Base-by-base conservation (phyloP, 345 rosid species). In the Murraya paniculata region DNA sequence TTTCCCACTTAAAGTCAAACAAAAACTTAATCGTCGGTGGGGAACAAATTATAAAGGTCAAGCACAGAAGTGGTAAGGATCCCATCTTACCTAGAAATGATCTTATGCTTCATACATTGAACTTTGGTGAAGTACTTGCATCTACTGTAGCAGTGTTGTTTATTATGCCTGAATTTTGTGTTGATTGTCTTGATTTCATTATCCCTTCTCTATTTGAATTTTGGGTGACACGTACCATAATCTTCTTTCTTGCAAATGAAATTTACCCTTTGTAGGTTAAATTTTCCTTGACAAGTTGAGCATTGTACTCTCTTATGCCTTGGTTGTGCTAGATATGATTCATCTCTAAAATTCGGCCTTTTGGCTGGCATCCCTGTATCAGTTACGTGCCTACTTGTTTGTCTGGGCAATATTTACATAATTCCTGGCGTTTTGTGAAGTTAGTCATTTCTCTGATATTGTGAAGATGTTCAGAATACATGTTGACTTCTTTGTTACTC, bases 41-140 rank as follows among this genome's bases (percentile, higher is more conserved):
- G 87, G 91, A 48, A 85, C 90, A 22, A 85, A 90, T 65, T 92
- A 88, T 77, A 92, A 87, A 84, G 97, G 97, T 80, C 97, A 92
- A 85, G 92, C 97, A 35, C 94, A 92, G 81, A 92, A 91, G 66
- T 92, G 97, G 95, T 91, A 79, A 85, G 84, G 31, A 21, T 13
- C 45, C 22, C 9, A 16, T 73, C 75, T 36, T 18, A 27, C 39
- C 22, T n/a, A 7, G 21, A 64, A 30, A 64, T 64, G 71, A 31
- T 64, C 19, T 3, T 41, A 74, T 73, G 68, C 68, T 25, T 64
- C 5, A 24, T 66, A 9, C 11, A 65, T 66, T 13, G 61, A 76
- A 30, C 22, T 75, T 13, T 0, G 4, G n/a, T 66, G 53, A 41
- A n/a, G 21, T 55, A 36, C 22, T 74, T 48, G 71, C 31, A 3